Conservation (phyloP, 192 early-diverging fungal species). For the Endogone sp. region DNA sequence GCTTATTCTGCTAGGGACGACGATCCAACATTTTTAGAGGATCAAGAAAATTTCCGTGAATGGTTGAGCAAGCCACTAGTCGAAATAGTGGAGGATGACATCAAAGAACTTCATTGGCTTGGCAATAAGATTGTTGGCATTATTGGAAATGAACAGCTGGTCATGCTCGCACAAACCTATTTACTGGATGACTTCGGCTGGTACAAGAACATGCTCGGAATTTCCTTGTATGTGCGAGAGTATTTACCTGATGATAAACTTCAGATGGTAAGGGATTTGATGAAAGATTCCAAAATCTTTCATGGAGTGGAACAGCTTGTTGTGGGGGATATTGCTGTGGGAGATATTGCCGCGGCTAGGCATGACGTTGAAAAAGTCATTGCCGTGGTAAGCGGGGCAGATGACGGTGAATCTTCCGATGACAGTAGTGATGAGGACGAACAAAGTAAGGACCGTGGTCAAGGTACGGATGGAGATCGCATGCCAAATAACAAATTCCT, state of each 20-base stretch:
- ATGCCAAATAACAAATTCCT: background rate
- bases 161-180: background rate
- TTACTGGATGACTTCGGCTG: background rate
- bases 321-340: background rate
- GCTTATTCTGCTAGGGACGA: too few species aligned
- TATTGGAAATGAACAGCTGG: background rate
- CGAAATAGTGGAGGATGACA: too few species aligned
- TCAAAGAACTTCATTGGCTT: background rate
- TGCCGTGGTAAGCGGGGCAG: background rate
- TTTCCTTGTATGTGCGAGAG: background rate
- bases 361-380: background rate
- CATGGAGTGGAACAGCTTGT: background rate
- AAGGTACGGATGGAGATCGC: background rate
- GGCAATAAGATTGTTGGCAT: background rate
- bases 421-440: background rate
- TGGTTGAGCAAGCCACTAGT: too few species aligned
- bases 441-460: background rate
- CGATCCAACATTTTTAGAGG: too few species aligned
- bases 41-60: too few species aligned
- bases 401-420: background rate
- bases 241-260: background rate
- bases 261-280: background rate
- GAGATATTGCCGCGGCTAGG: too few species aligned
- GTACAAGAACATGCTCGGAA: background rate
- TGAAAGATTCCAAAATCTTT: background rate